Percentiles rank a stretch among this genome's conserved stretches.
These are phyloP conservation scores for Naganishia randhawae DNA, from an alignment of 768 basidiomycete genomes.

Conservation along the genomic window DNA sequence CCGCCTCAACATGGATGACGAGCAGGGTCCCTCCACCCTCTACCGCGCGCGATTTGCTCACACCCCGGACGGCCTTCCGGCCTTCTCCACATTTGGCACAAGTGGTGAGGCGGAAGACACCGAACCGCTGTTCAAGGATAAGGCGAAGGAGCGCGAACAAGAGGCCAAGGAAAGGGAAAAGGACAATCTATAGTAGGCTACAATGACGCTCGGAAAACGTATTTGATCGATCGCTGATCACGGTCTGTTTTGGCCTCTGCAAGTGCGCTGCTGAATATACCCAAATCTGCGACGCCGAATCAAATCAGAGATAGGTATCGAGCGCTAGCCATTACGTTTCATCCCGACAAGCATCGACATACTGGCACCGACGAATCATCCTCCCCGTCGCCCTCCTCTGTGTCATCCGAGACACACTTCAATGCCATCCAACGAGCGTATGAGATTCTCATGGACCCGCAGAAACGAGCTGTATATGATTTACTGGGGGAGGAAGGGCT, in stretches of 20 bases:
- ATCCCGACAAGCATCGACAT: slow-evolving; percentile 60
- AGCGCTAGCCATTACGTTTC: slow-evolving; percentile 69
- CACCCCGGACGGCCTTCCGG: slow-evolving; percentile 39
- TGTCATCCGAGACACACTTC: slow-evolving; percentile 64
- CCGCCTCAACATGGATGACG: slow-evolving; percentile 38
- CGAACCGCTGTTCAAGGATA: slow-evolving; percentile 23
- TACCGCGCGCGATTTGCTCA: slow-evolving; percentile 40
- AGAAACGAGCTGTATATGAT: slow-evolving; percentile 66
- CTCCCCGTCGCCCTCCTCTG: slow-evolving; percentile 56
- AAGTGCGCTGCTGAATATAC: slow-evolving; percentile 75
- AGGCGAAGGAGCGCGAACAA: slow-evolving; percentile 17
- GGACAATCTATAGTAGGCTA: slow-evolving; percentile 40
- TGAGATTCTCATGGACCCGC: slow-evolving; percentile 68
- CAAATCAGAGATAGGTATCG: slow-evolving; percentile 74
- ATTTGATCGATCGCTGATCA: too few relatives aligned
- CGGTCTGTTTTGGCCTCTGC: slow-evolving; percentile 26
- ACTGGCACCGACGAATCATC: slow-evolving; percentile 53
- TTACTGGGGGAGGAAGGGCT: slow-evolving; percentile 59
- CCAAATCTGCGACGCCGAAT: slow-evolving; percentile 60
- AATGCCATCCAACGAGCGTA: slow-evolving; percentile 77
- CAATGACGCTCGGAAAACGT: background rate
- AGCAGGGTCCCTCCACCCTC: slow-evolving; percentile 40
- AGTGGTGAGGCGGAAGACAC: slow-evolving; percentile 25
- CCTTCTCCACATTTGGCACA: slow-evolving; percentile 28
- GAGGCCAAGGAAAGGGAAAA: slow-evolving; percentile 10